phyloP scores from a whole-genome alignment of 495 filamentous ascomycete species.

The Penicillium diatomitis region DNA sequence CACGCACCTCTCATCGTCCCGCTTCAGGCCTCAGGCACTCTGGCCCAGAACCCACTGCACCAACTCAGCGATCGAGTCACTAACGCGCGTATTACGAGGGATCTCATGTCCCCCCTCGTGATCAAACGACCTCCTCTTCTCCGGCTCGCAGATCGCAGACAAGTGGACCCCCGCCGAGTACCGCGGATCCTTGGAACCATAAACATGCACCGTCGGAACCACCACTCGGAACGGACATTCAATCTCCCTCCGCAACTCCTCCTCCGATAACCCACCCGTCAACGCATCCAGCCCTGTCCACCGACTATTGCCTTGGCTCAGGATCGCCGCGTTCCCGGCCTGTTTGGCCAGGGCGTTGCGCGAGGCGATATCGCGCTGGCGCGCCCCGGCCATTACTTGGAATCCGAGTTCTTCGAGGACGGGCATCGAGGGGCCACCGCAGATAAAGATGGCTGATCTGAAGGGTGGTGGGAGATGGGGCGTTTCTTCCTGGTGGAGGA shows the following conservation, averaged over 20 bases:
- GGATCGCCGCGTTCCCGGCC: slow-evolving; percentile 19
- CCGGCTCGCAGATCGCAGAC: slow-evolving; percentile 42
- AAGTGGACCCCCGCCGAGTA: slow-evolving; percentile 48
- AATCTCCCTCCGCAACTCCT: slow-evolving; percentile 40
- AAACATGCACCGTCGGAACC: slow-evolving; percentile 56
- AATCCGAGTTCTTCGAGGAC: slow-evolving; percentile 44
- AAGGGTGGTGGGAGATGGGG: slow-evolving; percentile 38
- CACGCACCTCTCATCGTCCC: not conserved
- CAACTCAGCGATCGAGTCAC: slow-evolving; percentile 27
- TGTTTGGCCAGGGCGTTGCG: slow-evolving; percentile 20
- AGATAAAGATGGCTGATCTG: slow-evolving; percentile 51
- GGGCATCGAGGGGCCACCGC: slow-evolving; percentile 41
- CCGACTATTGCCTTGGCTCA: slow-evolving; percentile 19
- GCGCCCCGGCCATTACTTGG: slow-evolving; percentile 32
- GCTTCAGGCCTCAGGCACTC: not conserved
- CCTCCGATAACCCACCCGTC: slow-evolving; percentile 36
- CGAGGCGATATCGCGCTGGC: slow-evolving; percentile 25
- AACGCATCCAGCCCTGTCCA: slow-evolving; percentile 16
- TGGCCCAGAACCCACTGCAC: slow-evolving; percentile 26
- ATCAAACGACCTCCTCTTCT: slow-evolving; percentile 38
- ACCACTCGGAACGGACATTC: slow-evolving; percentile 32
- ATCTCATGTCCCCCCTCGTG: slow-evolving; percentile 51
- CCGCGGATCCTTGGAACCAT: slow-evolving; percentile 48
- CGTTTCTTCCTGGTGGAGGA: slow-evolving; percentile 28
- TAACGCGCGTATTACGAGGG: slow-evolving; percentile 29